Evolutionary conservation across 495 filamentous ascomycete genomes (phyloP).

Genomic region (Physcia stellaris): DNA sequence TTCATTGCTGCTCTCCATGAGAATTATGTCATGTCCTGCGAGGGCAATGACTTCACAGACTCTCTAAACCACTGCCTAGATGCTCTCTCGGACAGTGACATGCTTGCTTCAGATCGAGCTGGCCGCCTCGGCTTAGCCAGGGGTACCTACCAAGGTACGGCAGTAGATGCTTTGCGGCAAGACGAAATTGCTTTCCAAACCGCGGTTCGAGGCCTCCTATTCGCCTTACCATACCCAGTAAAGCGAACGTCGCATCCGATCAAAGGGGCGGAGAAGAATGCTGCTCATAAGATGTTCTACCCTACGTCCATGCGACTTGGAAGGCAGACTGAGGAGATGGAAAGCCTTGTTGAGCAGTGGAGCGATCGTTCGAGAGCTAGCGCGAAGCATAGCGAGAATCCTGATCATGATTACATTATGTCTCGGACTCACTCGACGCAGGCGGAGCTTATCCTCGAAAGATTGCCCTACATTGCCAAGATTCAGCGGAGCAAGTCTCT

Average conservation of each 20-base stretch:
- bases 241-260: constrained; percentile 33
- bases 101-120: constrained; percentile 41
- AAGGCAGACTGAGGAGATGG: constrained; percentile 64
- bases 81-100: constrained; percentile 74
- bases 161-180: constrained; percentile 64
- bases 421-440: constrained; percentile 18
- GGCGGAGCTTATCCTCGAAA: constrained; percentile 63
- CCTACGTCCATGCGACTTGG: constrained; percentile 66
- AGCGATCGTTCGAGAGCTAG: constrained; percentile 22
- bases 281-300: constrained; percentile 76
- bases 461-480: constrained; percentile 69
- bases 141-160: constrained; percentile 27
- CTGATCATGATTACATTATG: background rate
- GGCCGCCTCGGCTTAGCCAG: constrained; percentile 31
- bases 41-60: constrained; percentile 41
- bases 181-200: constrained; percentile 88
- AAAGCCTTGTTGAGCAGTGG: constrained; percentile 54
- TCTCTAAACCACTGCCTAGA: constrained; percentile 67
- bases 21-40: constrained; percentile 80
- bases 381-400: constrained; percentile 1
- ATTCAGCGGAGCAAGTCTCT: constrained; percentile 31
- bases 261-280: constrained; percentile 27
- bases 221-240: constrained; percentile 74
- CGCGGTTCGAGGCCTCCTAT: constrained; percentile 68
- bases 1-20: constrained; percentile 91